These are phyloP conservation scores for Marchantia polymorpha DNA, from an alignment of 225 moss, liverwort and hornwort genomes.

Conservation along the genomic window DNA sequence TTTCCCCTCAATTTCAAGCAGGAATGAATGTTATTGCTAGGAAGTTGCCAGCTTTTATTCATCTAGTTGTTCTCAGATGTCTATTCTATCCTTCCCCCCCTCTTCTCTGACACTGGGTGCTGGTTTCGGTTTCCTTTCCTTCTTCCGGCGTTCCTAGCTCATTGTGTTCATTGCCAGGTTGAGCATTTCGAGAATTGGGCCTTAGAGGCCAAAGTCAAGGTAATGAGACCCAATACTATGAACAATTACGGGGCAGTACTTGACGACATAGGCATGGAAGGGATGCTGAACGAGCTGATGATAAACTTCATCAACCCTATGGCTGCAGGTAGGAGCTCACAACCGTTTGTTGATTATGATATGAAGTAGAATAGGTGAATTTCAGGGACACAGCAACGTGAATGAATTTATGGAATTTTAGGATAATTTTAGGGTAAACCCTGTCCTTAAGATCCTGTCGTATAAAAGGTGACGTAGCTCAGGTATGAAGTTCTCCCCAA, in stretches of 20 bases:
- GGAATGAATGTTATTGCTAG: neutral
- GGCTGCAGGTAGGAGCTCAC: conserved; percentile 63
- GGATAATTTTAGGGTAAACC: no score
- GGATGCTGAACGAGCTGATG: conserved; percentile 94
- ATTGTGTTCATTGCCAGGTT: conserved; percentile 44
- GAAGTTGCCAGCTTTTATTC: neutral
- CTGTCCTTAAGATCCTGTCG: no score
- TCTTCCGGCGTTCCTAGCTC: neutral
- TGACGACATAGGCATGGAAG: conserved; percentile 99
- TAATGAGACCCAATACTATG: conserved; percentile 99
- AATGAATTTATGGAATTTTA: no score
- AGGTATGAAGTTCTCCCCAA: no score
- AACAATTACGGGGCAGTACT: conserved; percentile 98
- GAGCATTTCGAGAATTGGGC: conserved; percentile 99
- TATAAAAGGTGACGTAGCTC: no score
- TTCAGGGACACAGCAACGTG: no score
- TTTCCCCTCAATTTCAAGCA: neutral
- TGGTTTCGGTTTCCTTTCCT: neutral
- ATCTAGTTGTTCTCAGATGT: neutral
- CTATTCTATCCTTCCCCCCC: neutral
- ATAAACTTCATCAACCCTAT: conserved; percentile 84
- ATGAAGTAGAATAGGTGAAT: no score
- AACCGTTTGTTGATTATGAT: neutral
- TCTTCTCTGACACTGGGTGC: neutral
- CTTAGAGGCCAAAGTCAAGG: conserved; percentile 87